A percentile compares a stretch with the other conserved stretches of the same genome.
phyloP scores from a whole-genome alignment of 2,329 filamentous ascomycete genomes.

The Leptodontidium sp. region DNA sequence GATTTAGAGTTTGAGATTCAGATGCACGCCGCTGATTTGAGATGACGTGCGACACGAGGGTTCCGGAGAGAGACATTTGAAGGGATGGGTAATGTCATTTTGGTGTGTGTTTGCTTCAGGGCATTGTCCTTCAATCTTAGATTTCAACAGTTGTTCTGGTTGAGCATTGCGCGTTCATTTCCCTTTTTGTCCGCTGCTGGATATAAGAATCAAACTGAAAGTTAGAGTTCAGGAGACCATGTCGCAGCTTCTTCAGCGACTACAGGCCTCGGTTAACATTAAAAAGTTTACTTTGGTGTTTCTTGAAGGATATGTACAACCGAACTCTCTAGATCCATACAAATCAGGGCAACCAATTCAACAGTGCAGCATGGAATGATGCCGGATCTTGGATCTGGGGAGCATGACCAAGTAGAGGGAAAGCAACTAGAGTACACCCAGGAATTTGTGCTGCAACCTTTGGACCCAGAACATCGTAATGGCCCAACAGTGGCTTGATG shows the following conservation, averaged over 20 bases:
- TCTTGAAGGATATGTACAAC: background rate
- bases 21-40: background rate
- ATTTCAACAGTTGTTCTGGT: background rate
- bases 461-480: slow-evolving; percentile 59
- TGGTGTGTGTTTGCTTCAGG: background rate
- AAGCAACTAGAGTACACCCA: slow-evolving; percentile 55
- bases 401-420: slow-evolving; percentile 59
- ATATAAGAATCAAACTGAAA: background rate
- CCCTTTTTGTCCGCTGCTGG: background rate
- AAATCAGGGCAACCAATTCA: slow-evolving; percentile 58
- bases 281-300: slow-evolving; percentile 3
- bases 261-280: background rate
- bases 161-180: too few relatives aligned
- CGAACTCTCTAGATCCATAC: slow-evolving; percentile 50
- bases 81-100: background rate
- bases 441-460: slow-evolving; percentile 54
- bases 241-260: background rate
- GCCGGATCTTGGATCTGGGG: slow-evolving; percentile 61
- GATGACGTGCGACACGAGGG: background rate
- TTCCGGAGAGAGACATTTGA: background rate
- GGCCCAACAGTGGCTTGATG: slow-evolving; percentile 55
- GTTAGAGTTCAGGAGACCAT: background rate
- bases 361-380: slow-evolving; percentile 54
- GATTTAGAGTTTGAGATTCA: background rate
- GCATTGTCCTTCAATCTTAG: background rate